Evolutionary conservation across 805 yeast species (phyloP), one percentile per base, ranked within the genome.

Genomic region (Saccharomycopsis olivae): DNA sequence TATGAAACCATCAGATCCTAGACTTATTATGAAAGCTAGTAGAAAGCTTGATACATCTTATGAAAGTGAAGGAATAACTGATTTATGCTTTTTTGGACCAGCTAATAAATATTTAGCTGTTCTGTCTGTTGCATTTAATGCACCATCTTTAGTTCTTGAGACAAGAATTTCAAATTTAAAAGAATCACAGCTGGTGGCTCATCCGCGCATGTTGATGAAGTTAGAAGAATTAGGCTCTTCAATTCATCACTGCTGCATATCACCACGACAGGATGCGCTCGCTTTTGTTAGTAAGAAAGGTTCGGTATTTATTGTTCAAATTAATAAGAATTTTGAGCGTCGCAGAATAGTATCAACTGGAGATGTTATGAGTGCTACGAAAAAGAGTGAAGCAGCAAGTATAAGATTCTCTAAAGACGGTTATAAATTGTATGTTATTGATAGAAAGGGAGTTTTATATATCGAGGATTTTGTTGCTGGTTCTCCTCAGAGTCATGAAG

Each of bases 391-490:
- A 55, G 71, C 88, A n/a, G 96, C 96, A 0, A 67, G 87, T 1
- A 56, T 88, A 46, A 60, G 69, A 38, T 88, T 85, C 53, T 79
- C 88, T 27, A 68, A 74, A 8, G 85, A 83, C 53, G 96, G 97
- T 0, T 87, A 87, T 35, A 76, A 76, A 46, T 62, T 88, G 15
- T 78, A 74, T 49, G 69, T 75, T 3, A 68, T 86, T 13, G 97
- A 88, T 57, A 64, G 96, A 30, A 84, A 82, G 51, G 96, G 96
- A 0, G 58, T 74, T 1, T 60, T 87, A 34, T 77, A 78, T 47
- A 72, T 87, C 24, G 84, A 82, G 49, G 96, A 88, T 59, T 88
- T 87, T 60, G 82, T 92, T 11, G 88, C 86, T 39, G 95, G 94
- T 2, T 58, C 78, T 17, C 92, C 92, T 10, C 78, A 75, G 47